Conservation (phyloP, 331 rosid genomes). For the Prunus yedoensis region DNA sequence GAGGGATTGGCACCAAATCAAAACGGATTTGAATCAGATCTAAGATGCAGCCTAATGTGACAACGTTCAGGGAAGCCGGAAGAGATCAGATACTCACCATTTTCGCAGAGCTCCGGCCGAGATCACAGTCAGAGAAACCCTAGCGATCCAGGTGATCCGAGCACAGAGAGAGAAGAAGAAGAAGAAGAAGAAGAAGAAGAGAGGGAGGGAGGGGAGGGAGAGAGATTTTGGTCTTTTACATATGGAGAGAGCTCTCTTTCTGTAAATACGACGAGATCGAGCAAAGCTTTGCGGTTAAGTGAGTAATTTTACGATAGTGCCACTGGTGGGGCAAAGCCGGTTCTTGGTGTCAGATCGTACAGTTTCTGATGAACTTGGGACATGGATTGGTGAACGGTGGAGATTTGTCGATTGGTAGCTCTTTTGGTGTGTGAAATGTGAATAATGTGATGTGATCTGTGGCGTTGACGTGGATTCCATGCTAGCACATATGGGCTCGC, state of each 20-base stretch:
- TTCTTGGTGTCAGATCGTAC: background rate
- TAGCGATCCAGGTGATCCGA: slow-evolving; percentile 34
- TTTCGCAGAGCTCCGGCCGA: slow-evolving; percentile 37
- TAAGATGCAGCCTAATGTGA: slow-evolving; percentile 32
- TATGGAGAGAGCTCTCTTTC: slow-evolving; percentile 17
- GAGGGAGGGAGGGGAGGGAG: slow-evolving; percentile 1
- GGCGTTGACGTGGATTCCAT: no score
- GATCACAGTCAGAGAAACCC: slow-evolving; percentile 27
- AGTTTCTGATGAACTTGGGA: background rate
- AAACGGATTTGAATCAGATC: slow-evolving; percentile 56
- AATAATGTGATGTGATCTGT: background rate
- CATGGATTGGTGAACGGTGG: background rate
- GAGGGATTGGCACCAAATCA: slow-evolving; percentile 41
- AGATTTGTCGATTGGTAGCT: background rate
- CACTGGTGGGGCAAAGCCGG: slow-evolving; percentile 30
- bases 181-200: slow-evolving; percentile 19
- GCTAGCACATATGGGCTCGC: no score
- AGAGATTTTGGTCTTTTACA: slow-evolving; percentile 20
- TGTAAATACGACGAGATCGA: slow-evolving; percentile 28
- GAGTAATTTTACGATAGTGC: slow-evolving; percentile 44
- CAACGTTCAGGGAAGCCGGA: slow-evolving; percentile 24
- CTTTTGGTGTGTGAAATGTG: background rate
- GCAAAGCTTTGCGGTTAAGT: slow-evolving; percentile 41
- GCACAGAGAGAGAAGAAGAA: slow-evolving; percentile 8
- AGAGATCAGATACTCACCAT: slow-evolving; percentile 59